These are phyloP conservation scores for Secale cereale DNA, from an alignment of 176 grass and related monocot genomes.

Conservation along the genomic window DNA sequence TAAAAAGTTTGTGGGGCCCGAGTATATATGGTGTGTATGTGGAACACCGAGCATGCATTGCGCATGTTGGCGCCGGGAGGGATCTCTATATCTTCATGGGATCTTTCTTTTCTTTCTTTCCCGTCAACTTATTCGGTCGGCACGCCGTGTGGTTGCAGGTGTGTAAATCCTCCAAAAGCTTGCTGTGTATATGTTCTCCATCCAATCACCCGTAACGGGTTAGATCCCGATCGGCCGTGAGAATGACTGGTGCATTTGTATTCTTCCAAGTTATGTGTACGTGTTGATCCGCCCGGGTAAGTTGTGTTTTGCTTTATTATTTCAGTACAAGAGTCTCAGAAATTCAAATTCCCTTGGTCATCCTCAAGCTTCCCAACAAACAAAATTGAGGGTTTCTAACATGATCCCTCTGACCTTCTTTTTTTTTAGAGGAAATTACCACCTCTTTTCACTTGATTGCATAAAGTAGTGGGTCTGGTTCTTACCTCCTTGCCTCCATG, in stretches of 20 bases:
- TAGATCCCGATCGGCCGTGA: neutral
- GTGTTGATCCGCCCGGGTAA: neutral
- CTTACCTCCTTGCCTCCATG: no score
- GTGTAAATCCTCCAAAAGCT: constrained; percentile 32
- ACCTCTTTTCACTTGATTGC: no score
- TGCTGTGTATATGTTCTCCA: neutral
- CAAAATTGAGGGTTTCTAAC: no score
- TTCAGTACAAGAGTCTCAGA: neutral
- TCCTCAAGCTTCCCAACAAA: neutral
- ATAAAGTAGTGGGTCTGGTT: no score
- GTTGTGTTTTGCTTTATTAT: neutral
- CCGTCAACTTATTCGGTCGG: constrained; percentile 12
- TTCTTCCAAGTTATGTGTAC: neutral
- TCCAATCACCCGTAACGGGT: neutral
- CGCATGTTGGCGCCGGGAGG: neutral
- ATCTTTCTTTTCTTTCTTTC: constrained; percentile 3
- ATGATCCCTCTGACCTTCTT: no score
- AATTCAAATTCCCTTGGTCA: neutral
- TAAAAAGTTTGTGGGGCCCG: constrained; percentile 7
- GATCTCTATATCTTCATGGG: constrained; percentile 9
- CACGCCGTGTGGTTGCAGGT: constrained; percentile 17
- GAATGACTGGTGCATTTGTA: neutral
- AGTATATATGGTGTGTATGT: constrained; percentile 2
- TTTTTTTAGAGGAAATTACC: no score
- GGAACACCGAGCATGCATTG: constrained; percentile 9